These are phyloP conservation scores for Rhododendron kiyosumense DNA, from an alignment of 148 eudicot genomes.

Conservation along the genomic window DNA sequence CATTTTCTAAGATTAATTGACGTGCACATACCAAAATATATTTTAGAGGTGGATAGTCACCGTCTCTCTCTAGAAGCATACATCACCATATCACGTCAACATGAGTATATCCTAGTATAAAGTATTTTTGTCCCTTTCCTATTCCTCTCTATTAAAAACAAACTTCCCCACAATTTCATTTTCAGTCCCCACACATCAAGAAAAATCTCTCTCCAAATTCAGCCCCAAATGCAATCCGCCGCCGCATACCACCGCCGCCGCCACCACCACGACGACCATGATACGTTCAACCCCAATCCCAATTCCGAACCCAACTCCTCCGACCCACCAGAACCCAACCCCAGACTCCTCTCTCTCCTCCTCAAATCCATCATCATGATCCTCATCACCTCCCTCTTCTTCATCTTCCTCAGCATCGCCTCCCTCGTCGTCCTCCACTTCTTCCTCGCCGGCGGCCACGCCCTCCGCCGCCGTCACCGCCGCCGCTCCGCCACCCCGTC, in stretches of 20 bases:
- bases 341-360: conserved; percentile 22
- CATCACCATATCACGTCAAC: background rate
- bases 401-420: conserved; percentile 41
- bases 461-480: conserved; percentile 12
- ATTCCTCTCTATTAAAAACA: background rate
- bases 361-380: conserved; percentile 30
- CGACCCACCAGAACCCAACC: conserved; percentile 13
- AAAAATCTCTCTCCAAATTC: background rate
- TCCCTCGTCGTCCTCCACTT: conserved; percentile 34
- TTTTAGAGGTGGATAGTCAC: no score
- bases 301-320: no score
- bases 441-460: conserved; percentile 21
- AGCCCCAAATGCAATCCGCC: background rate
- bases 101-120: background rate
- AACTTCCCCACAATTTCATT: background rate
- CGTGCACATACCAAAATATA: no score
- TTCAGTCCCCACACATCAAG: background rate
- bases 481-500: background rate
- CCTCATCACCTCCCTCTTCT: conserved; percentile 33
- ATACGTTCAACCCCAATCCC: background rate
- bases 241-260: background rate
- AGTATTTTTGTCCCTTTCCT: background rate
- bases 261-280: background rate
- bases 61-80: no score
- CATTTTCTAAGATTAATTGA: no score